These are phyloP conservation scores for Saturnispora sanitii DNA, from an alignment of 805 yeast genomes.

Conservation along the genomic window DNA sequence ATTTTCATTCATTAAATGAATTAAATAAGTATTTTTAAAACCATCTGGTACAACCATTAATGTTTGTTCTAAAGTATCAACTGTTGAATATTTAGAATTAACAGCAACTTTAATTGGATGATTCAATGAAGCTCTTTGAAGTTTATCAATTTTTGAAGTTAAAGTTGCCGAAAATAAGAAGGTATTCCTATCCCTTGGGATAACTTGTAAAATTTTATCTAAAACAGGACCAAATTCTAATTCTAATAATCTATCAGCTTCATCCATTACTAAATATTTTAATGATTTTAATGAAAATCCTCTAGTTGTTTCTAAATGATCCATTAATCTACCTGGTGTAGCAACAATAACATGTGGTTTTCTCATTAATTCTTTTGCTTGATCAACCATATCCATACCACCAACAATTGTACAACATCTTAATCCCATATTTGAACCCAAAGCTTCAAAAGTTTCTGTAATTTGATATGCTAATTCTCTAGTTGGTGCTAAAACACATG, in stretches of 20 bases:
- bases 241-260: conserved; percentile 91
- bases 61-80: conserved; percentile 83
- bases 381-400: conserved; percentile 98
- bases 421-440: conserved; percentile 89
- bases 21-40: conserved; percentile 77
- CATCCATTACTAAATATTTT: conserved; percentile 86
- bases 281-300: conserved; percentile 76
- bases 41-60: conserved; percentile 90
- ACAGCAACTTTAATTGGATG: conserved; percentile 91
- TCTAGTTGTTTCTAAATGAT: conserved; percentile 85
- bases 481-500: conserved; percentile 80
- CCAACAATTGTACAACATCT: conserved; percentile 85
- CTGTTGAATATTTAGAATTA: conserved; percentile 81
- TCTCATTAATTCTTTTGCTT: conserved; percentile 85
- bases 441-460: conserved; percentile 88
- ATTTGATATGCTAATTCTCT: conserved; percentile 83
- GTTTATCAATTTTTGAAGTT: conserved; percentile 88
- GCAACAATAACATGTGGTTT: conserved; percentile 94
- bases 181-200: conserved; percentile 78
- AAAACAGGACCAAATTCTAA: conserved; percentile 95
- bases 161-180: conserved; percentile 93
- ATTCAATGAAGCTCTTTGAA: conserved; percentile 83
- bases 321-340: conserved; percentile 83
- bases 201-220: conserved; percentile 72
- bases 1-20: conserved; percentile 73